Evolutionary conservation across 1,284 basidiomycete species (phyloP).

Genomic region (Tranzscheliella williamsii): DNA sequence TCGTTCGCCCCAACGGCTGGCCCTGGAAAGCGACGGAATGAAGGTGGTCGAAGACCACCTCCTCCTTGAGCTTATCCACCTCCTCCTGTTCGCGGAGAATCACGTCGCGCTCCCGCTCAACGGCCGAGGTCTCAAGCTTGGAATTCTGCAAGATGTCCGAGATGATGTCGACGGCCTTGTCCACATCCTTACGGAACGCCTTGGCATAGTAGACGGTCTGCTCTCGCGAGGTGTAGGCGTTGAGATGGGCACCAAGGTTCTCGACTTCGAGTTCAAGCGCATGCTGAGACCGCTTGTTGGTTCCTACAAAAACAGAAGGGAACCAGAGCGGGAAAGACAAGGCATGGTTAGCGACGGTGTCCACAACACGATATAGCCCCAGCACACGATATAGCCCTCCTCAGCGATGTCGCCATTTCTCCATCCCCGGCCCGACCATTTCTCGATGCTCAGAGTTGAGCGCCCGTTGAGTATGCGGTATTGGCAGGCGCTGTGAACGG

Average conservation of each 20-base stretch:
- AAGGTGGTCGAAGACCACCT: conserved; percentile 98
- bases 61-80: conserved; percentile 97
- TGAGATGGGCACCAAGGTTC: conserved; percentile 95
- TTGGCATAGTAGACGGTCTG: conserved; percentile 99
- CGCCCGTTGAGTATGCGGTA: too few relatives aligned
- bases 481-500: too few relatives aligned
- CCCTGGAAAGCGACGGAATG: conserved; percentile 95
- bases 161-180: conserved; percentile 90
- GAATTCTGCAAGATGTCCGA: conserved; percentile 98
- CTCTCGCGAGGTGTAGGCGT: conserved; percentile 97
- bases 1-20: conserved; percentile 93
- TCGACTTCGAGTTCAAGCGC: conserved; percentile 95
- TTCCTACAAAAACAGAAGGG: conserved; percentile 70
- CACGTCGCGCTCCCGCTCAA: conserved; percentile 95
- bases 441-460: too few relatives aligned
- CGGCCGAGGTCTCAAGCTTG: conserved; percentile 83
- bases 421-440: too few relatives aligned
- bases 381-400: too few relatives aligned
- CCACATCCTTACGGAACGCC: conserved; percentile 95
- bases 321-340: conserved; percentile 1
- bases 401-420: too few relatives aligned
- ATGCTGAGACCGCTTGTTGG: conserved; percentile 84
- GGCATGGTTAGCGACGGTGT: too few relatives aligned
- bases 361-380: too few relatives aligned
- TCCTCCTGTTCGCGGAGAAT: conserved; percentile 98